Evolutionary conservation across 768 basidiomycete genomes (phyloP), one percentile per base, ranked within the genome.

Genomic region (Trametes coccinea): DNA sequence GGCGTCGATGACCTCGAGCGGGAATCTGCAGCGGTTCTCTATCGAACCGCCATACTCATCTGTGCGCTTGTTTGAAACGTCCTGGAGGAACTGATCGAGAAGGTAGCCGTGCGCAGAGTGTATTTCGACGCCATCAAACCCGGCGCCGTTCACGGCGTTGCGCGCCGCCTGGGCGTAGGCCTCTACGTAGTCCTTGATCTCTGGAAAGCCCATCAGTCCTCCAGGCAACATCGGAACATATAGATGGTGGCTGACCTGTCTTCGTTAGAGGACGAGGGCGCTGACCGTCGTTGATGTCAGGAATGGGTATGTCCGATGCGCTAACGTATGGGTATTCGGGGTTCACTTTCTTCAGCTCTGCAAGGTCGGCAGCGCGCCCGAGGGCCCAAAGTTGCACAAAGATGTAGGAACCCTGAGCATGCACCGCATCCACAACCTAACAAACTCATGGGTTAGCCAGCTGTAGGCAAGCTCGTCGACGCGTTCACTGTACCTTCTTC

Each of bases 331-430:
- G 50, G 41, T 29, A 61, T 47, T 56, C 59, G 4, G 66, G 71
- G 58, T 77, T 71, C 48, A 79, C 77, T 48, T 77, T 68, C 8
- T 64, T 67, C 0, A 85, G 73, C 46, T 73, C 54, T 0, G 66
- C 63, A n/a, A 69, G 56, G 30, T 68, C 52, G 8, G 79, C 79
- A 0, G 73, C 66, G 7, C 82, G 78, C 0, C 83, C 85, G 2
- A 83, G 68, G 1, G 85, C 85, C 78, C 84, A 84, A 0, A 86
- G 77, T 67, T 88, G 85, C 14, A 80, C 55, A 68, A 76, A 84
- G 27, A 87, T 80, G 68, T 73, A 79, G 0, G 77, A 80, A 3
- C 78, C 78, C 47, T 79, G 77, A 4, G 78, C 78, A 66, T 88
- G 87, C 0, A 87, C 84, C 0, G 77, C 80, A 9, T 81, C 78